Percentiles rank a stretch among this genome's conserved stretches.
phyloP scores from a whole-genome alignment of 495 filamentous ascomycete species.

The Apiosordaria backusii region DNA sequence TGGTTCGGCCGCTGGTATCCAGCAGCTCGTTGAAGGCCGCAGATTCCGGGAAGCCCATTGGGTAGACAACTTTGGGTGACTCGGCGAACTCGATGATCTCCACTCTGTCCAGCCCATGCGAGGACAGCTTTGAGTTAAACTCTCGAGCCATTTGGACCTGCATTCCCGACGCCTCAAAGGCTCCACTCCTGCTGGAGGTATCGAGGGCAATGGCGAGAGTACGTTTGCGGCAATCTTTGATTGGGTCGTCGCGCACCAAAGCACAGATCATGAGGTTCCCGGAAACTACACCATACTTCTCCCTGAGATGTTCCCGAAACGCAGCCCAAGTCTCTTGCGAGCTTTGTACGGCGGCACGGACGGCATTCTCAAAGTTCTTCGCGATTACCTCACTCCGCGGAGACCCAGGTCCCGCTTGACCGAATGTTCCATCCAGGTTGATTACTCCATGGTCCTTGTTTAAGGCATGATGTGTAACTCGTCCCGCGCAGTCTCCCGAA shows the following conservation, averaged over 20 bases:
- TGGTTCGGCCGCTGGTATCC: not conserved
- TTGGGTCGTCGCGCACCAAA: constrained; percentile 27
- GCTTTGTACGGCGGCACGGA: constrained; percentile 19
- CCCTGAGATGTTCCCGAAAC: constrained; percentile 17
- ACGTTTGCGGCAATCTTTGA: constrained; percentile 28
- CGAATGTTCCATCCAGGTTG: constrained; percentile 24
- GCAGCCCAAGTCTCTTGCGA: constrained; percentile 22
- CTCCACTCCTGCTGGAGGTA: constrained; percentile 10
- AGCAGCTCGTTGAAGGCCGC: constrained; percentile 5
- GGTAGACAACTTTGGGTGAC: constrained; percentile 11
- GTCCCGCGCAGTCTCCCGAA: constrained; percentile 20
- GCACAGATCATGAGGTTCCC: constrained; percentile 30
- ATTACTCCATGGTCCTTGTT: constrained; percentile 30
- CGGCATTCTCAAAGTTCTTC: constrained; percentile 24
- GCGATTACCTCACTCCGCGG: constrained; percentile 18
- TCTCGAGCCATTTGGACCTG: constrained; percentile 5
- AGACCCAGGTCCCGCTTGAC: constrained; percentile 13
- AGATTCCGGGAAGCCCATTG: constrained; percentile 17
- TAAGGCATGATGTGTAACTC: constrained; percentile 24
- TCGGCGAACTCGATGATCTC: constrained; percentile 19
- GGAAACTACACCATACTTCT: constrained; percentile 17
- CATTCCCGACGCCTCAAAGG: not conserved
- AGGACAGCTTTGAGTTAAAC: constrained; percentile 8
- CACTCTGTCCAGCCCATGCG: constrained; percentile 17
- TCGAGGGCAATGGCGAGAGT: constrained; percentile 11